Base-by-base conservation (phyloP, 345 rosid genomes). In the Corchorus olitorius region DNA sequence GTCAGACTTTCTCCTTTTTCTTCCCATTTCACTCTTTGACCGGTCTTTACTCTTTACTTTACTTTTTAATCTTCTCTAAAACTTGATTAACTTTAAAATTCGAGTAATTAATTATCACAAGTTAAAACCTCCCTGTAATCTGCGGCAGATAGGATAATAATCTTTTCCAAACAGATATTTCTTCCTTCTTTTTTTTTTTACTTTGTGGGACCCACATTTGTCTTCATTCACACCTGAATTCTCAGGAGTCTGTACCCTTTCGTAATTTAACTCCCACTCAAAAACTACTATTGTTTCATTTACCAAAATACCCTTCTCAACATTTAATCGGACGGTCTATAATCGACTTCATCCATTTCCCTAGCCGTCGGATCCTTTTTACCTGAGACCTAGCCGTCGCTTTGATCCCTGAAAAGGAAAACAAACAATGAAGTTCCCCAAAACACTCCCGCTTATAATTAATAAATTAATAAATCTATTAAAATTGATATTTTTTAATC, bases 311-410 rank as follows among this genome's bases (percentile, higher is more conserved):
- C 15, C 69, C 53, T 16, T 45, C 16, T 52, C 79, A 62, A 56
- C 22, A 13, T 48, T 64, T 5, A 52, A 83, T 87, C 85, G 0
- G 63, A 83, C 85, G 87, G 85, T 73, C 37, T 60, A 72, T 43
- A 75, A 70, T 6, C 60, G 14, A 65, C 65, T 35, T 52, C 16
- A 59, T 63, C 43, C 68, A 65, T 27, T 68, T 41, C 84, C 85
- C 82, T 61, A 77, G 69, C 83, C 83, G 82, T 80, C 34, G 20
- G 75, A 79, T 76, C 50, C 35, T 14, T 33, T 27, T 48, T 15
- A 49, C 43, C 2, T 16, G 8, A 52, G 58, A 60, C 45, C 34
- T 45, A 11, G 49, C 79, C 79, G 37, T 63, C 34, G 35, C 50
- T 35, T 20, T 22, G 60, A 8, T 70, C 50, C 79, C 76, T 66